Percentiles rank a stretch among this genome's conserved stretches.
Evolutionary conservation across 1,284 basidiomycete species (phyloP).

Genomic region (Gomphus sp.): DNA sequence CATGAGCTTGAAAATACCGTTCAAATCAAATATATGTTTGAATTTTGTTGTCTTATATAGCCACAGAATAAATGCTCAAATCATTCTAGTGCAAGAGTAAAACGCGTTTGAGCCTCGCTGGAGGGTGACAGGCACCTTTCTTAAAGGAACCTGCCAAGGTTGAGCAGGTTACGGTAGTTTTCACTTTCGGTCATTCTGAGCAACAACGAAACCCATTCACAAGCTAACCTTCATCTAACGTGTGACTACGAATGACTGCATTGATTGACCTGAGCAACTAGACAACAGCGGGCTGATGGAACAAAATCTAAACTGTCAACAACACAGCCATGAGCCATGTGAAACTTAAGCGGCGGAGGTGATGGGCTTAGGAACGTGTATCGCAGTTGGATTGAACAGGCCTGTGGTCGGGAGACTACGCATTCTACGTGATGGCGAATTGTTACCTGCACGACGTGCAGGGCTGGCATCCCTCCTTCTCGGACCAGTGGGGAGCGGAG

Average conservation of each 20-base stretch:
- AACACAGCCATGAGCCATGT: background rate
- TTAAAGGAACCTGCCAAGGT: too few species aligned
- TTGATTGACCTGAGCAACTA: background rate
- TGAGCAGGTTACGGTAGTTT: too few species aligned
- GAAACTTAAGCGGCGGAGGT: constrained; percentile 18
- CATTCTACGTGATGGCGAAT: constrained; percentile 13
- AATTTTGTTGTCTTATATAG: too few species aligned
- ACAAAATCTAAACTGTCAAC: background rate
- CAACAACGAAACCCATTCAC: too few species aligned
- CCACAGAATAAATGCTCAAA: too few species aligned
- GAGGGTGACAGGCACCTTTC: too few species aligned
- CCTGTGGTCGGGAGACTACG: constrained; percentile 14
- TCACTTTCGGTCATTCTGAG: too few species aligned
- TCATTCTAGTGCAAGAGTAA: too few species aligned
- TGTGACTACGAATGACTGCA: background rate
- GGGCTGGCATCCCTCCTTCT: constrained; percentile 15
- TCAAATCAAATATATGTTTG: constrained; percentile 1
- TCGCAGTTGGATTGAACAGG: constrained; percentile 17
- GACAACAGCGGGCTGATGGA: background rate
- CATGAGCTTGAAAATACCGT: constrained; percentile 35
- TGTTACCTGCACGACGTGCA: constrained; percentile 13
- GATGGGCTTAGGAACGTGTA: constrained; percentile 19
- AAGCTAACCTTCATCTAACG: too few species aligned
- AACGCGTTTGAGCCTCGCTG: constrained; percentile 21
- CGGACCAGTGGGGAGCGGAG: constrained; percentile 20